Evolutionary conservation across 306 rosid species (phyloP), one percentile per base, ranked within the genome.

Genomic region (Echinosophora koreensis): DNA sequence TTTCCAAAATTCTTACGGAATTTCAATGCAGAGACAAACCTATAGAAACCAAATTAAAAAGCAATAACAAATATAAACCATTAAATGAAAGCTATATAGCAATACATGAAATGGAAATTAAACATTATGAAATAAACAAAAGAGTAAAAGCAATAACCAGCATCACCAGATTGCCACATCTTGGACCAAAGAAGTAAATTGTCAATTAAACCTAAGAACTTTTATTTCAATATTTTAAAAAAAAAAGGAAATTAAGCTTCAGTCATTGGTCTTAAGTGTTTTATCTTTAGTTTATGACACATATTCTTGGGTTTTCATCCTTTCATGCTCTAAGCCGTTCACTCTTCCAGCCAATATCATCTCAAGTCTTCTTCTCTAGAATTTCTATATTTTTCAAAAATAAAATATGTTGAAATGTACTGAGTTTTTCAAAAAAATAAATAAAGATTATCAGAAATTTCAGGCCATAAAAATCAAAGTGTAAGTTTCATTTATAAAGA

Each of bases 1-100:
- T 82, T 81, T 77, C 61, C 84, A 49, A 85, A 66, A 67, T 59
- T 60, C 77, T 69, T 58, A 66, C 47, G 16, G 75, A 69, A 50
- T 46, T 63, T 74, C 51, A 76, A 54, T 14, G 73, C 83, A 70
- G 30, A 65, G 54, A 66, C 47, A 59, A 16, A 27, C 73, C 92
- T 86, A 58, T 52, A 58, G 6, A 65, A 60, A 77, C 52, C 71
- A 39, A 71, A 77, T 42, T 59, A 68, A 42, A 69, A 44, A 60
- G 47, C 62, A 72, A 60, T 42, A 3, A 8, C 32, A 73, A 86
- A 60, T 52, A 65, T 49, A 14, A 65, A 28, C 46, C 56, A 4
- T 41, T 15, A 71, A 61, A 79, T 15, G 57, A 56, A 49, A 72
- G 42, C 41, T 50, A 72, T 46, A 32, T 18, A 71, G 66, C 52